Percentiles rank a stretch among this genome's conserved stretches.
phyloP scores from a whole-genome alignment of 202 grass and related monocot genomes.

The Brachypodium distachyon region DNA sequence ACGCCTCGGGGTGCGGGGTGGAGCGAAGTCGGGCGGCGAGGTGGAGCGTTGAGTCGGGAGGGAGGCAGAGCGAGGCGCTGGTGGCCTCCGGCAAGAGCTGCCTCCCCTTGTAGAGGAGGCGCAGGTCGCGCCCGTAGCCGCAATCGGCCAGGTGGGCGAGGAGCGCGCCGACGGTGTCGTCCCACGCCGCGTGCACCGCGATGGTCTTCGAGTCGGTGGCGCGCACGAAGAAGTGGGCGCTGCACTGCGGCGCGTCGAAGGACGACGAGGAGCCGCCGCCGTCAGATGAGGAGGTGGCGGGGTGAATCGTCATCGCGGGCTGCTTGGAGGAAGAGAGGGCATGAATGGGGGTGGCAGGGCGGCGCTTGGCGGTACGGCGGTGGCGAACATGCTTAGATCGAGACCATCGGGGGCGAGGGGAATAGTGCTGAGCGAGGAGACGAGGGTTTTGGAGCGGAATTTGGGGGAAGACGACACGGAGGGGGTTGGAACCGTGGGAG shows the following conservation, averaged over 20 bases:
- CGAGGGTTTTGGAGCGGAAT: conserved; percentile 32
- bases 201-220: conserved; percentile 64
- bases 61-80: conserved; percentile 36
- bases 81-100: conserved; percentile 61
- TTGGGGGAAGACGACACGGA: conserved; percentile 21
- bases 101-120: conserved; percentile 61
- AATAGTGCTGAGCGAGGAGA: conserved; percentile 16
- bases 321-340: conserved; percentile 31
- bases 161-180: conserved; percentile 54
- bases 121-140: conserved; percentile 44
- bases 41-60: conserved; percentile 58
- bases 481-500: background rate
- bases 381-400: conserved; percentile 66
- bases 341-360: conserved; percentile 45
- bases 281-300: background rate
- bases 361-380: conserved; percentile 67
- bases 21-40: conserved; percentile 65
- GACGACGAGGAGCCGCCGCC: background rate
- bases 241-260: background rate
- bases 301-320: conserved; percentile 18
- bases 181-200: conserved; percentile 45
- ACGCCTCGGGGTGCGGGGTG: conserved; percentile 56
- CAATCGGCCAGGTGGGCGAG: conserved; percentile 36
- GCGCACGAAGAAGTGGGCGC: conserved; percentile 80
- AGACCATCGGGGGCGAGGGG: conserved; percentile 28